Evolutionary conservation across 768 basidiomycete genomes (phyloP), one percentile per base, ranked within the genome.

Genomic region (Dioszegia aurantiaca): DNA sequence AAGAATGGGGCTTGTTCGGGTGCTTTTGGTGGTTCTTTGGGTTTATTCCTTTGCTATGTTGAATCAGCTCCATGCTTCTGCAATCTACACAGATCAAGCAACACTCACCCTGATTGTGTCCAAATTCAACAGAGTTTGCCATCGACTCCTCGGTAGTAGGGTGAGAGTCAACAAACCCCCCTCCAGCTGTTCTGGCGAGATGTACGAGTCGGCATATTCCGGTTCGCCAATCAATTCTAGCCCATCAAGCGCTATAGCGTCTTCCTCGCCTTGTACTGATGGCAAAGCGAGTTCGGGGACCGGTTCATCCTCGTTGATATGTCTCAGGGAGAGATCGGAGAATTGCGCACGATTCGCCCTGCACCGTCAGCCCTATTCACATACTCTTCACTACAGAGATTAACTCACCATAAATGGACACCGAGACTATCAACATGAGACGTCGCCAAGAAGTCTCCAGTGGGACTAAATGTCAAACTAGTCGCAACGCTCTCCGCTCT

Each of bases 341-440:
- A 92, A 97, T 73, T 97, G 95, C 10, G 93, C 91, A 47, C 91
- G 86, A 77, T 99, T 98, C 12, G 93, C 90, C 92, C 88, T 91
- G 58, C 23, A 40, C 28, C 11, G 40, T 58, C 63, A 28, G 27
- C 41, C 30, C 21, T 9, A 10, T 3, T 14, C 33, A 26, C 21
- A n/a, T 30, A 48, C 14, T 21, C 11, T 5, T 36, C n/a, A 27
- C 10, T n/a, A 16, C 40, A 1, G 19, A 55, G 10, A 5, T 54
- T n/a, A 14, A 67, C 82, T 55, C 58, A 87, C 91, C 95, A 99
- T n/a, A 99, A 82, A 76, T 87, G 93, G 1, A 99, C 83, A 11
- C 93, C 95, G 53, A 97, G 87, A 58, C 86, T 91, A 65, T 95
- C 93, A 5, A 95, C 85, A 73, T 99, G 95, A 0, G 90, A 82